Conservation (phyloP, 352 stramenopile genomes). For the Pythium phragmitis region DNA sequence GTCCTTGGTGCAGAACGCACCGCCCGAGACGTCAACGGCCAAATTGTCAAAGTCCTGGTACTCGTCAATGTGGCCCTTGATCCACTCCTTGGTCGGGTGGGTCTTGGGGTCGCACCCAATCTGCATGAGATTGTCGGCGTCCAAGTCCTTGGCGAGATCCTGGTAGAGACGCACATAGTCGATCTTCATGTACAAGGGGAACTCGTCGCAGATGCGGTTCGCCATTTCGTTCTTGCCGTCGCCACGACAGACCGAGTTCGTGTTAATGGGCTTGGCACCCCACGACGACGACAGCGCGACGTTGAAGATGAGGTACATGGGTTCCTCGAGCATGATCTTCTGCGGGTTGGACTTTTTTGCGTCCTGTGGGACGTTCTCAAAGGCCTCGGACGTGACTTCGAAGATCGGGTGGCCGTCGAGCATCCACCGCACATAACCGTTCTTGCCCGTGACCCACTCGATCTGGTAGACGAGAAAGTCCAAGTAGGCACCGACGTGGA, state of each 20-base stretch:
- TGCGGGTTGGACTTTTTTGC: slow-evolving; percentile 41
- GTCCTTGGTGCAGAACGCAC: slow-evolving; percentile 26
- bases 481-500: slow-evolving; percentile 56
- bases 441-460: slow-evolving; percentile 67
- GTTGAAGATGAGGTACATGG: slow-evolving; percentile 94
- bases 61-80: slow-evolving; percentile 36
- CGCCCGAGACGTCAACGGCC: slow-evolving; percentile 26
- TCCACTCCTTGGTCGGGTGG: slow-evolving; percentile 42
- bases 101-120: slow-evolving; percentile 35
- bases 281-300: slow-evolving; percentile 90
- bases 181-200: slow-evolving; percentile 43
- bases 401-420: slow-evolving; percentile 56
- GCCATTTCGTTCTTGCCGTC: slow-evolving; percentile 32
- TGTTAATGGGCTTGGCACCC: slow-evolving; percentile 62
- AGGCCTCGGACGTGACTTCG: slow-evolving; percentile 51
- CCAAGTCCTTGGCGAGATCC: slow-evolving; percentile 23
- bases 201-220: slow-evolving; percentile 46
- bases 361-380: slow-evolving; percentile 56
- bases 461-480: slow-evolving; percentile 67
- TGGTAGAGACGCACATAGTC: slow-evolving; percentile 36
- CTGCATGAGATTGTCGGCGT: slow-evolving; percentile 30
- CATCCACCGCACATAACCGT: slow-evolving; percentile 73
- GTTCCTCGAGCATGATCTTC: slow-evolving; percentile 84
- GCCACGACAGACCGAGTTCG: slow-evolving; percentile 41
- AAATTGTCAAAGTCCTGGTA: slow-evolving; percentile 38